Base-by-base conservation (phyloP, 495 filamentous ascomycete genomes). In the Penicillium ochrochloron region DNA sequence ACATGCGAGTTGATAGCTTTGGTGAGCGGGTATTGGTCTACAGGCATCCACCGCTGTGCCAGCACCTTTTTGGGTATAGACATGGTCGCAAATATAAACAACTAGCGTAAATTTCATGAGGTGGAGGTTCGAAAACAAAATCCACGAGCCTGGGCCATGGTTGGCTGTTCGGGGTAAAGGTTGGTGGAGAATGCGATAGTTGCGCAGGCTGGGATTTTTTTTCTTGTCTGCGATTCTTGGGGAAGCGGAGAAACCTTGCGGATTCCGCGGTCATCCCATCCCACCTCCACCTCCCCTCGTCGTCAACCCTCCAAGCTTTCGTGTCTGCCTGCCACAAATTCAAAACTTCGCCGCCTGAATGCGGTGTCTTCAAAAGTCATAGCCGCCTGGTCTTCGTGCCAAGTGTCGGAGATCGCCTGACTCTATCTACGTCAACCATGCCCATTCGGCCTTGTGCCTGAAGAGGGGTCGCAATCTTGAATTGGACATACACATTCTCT, bases 21-120 rank as follows among this genome's bases (percentile, higher is more conserved):
- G 0, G 69, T 74, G 34, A 76, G 7, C 21, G 76, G 75, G 27
- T 62, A 72, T 1, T 61, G 61, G 60, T 62, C 51, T 25, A 52
- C 39, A n/a, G 42, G 54, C 31, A 46, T 12, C 56, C 56, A 58
- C 27, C 56, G 60, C 25, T 62, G 50, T 14, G 50, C 27, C 41
- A 56, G 53, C 7, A 39, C 25, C 34, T 29, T 35, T 39, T 56
- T 56, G 53, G 53, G n/a, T 35, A 56, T 56, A n/a, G 53, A 56
- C 53, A 56, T 56, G 33, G 31, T 56, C 31, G 31, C 48, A 31
- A 31, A 2, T 31, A 27, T 52, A 31, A 9, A 31, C 25, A 52
- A 5, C 27, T 31, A 52, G 23, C 48, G 27, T 31, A 15, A n/a
- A 9, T 11, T 4, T 31, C 25, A 52, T 52, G 48, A 52, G 14